Conservation (phyloP, 1,284 basidiomycete genomes). For the Somion occarium region DNA sequence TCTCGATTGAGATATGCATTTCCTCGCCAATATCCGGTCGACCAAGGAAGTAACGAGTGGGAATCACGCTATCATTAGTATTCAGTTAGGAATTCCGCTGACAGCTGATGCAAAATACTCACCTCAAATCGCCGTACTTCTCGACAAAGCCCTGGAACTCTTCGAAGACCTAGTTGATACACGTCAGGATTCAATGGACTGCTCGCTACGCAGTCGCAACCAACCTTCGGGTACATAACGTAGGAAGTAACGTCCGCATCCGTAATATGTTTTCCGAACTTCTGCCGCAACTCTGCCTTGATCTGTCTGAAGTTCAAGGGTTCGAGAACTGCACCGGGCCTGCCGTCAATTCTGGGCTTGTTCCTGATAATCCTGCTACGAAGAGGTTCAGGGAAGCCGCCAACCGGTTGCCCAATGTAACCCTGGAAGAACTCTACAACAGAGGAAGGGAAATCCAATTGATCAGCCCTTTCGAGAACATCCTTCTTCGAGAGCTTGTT, state of each 20-base stretch:
- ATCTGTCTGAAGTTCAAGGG: constrained; percentile 96
- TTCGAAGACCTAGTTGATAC: constrained; percentile 77
- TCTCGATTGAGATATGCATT: constrained; percentile 94
- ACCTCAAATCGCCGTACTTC: constrained; percentile 95
- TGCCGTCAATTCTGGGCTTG: constrained; percentile 89
- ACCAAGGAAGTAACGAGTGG: constrained; percentile 96
- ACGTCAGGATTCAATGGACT: constrained; percentile 2
- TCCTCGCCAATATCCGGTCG: constrained; percentile 92
- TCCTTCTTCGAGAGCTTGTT: constrained; percentile 88
- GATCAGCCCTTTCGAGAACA: constrained; percentile 81
- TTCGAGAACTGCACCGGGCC: constrained; percentile 84
- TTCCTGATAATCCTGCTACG: constrained; percentile 90
- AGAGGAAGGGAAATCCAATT: constrained; percentile 96
- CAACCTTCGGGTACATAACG: constrained; percentile 92
- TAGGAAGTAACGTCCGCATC: constrained; percentile 93
- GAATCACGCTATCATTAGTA: constrained; percentile 62
- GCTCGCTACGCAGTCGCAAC: constrained; percentile 3
- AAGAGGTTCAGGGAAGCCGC: constrained; percentile 97
- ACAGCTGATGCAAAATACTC: constrained; percentile 9
- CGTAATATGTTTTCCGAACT: constrained; percentile 93
- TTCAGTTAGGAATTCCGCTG: background rate
- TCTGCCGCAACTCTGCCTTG: constrained; percentile 88
- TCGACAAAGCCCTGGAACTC: constrained; percentile 94
- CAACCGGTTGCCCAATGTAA: constrained; percentile 93
- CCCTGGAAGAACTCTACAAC: constrained; percentile 98